A percentile compares a stretch with the other conserved stretches of the same genome.
Evolutionary conservation across 768 basidiomycete species (phyloP).

Genomic region (Strobilomyces echinocephalus): DNA sequence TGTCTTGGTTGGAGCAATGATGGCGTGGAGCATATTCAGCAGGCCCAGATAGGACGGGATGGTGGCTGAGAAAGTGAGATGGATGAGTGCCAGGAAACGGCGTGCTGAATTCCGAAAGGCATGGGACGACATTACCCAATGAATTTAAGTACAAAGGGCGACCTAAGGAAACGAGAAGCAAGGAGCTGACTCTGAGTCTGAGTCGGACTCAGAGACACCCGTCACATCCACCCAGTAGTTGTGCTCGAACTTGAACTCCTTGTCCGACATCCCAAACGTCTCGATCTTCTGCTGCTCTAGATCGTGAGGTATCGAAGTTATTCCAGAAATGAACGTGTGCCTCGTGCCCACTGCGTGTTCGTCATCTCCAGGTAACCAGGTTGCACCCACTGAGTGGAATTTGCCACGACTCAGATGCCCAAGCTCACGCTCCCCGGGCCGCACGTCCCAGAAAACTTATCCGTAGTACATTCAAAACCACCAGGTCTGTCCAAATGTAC

Average conservation of each 20-base stretch:
- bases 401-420: background rate
- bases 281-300: conserved; percentile 75
- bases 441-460: background rate
- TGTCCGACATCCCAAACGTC: conserved; percentile 76
- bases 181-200: too few relatives aligned
- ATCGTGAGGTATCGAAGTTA: too few relatives aligned
- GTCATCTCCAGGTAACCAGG: background rate
- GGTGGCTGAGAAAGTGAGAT: conserved; percentile 34
- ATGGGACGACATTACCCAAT: conserved; percentile 5
- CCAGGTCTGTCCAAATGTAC: conserved; percentile 11
- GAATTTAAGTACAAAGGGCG: conserved; percentile 56
- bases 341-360: too few relatives aligned
- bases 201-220: too few relatives aligned
- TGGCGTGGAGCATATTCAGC: conserved; percentile 19
- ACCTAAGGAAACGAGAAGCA: conserved; percentile 49
- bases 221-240: conserved; percentile 94
- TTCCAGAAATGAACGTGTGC: too few relatives aligned
- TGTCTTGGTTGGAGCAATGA: conserved; percentile 22
- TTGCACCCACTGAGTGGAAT: background rate
- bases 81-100: too few relatives aligned
- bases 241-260: conserved; percentile 83
- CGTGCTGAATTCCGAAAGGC: conserved; percentile 13
- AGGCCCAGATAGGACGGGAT: conserved; percentile 33
- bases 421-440: too few relatives aligned
- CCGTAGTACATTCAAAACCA: conserved; percentile 20